Conservation (phyloP, 176 grass and related monocot species). For the Musa itinerans region DNA sequence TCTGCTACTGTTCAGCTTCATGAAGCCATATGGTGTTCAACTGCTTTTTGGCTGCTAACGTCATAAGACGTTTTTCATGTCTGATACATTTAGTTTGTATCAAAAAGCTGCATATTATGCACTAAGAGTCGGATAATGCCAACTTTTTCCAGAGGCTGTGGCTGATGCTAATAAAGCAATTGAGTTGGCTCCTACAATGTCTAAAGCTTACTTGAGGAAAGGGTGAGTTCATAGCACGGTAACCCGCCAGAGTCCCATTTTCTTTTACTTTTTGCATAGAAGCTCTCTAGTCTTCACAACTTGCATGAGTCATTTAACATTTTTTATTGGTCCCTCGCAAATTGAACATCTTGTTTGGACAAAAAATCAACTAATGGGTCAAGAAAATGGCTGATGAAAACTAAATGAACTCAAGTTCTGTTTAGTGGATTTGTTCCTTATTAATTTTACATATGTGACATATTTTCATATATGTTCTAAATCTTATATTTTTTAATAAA, state of each 20-base stretch:
- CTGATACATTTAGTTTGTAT: not conserved
- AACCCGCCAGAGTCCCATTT: not conserved
- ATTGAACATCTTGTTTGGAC: too few relatives aligned
- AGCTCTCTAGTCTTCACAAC: not conserved
- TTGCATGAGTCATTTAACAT: not conserved
- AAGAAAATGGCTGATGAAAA: too few relatives aligned
- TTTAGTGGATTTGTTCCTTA: too few relatives aligned
- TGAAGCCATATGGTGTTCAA: too few relatives aligned
- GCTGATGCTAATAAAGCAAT: conserved; percentile 67
- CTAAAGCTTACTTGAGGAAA: conserved; percentile 69
- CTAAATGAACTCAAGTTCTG: too few relatives aligned
- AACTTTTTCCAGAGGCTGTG: conserved; percentile 48
- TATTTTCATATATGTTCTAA: too few relatives aligned
- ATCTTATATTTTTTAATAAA: too few relatives aligned
- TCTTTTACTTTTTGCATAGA: not conserved
- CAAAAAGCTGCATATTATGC: not conserved
- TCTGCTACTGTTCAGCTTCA: too few relatives aligned
- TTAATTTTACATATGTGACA: too few relatives aligned
- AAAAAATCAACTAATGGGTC: too few relatives aligned
- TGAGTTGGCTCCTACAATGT: conserved; percentile 46
- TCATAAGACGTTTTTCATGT: too few relatives aligned
- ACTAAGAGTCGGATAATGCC: not conserved
- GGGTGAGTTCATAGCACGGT: conserved; percentile 31
- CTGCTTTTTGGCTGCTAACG: too few relatives aligned
- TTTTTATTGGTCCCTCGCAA: not conserved